Evolutionary conservation across 2,329 filamentous ascomycete species (phyloP), one percentile per base, ranked within the genome.

Genomic region (Helminthosporium solani): DNA sequence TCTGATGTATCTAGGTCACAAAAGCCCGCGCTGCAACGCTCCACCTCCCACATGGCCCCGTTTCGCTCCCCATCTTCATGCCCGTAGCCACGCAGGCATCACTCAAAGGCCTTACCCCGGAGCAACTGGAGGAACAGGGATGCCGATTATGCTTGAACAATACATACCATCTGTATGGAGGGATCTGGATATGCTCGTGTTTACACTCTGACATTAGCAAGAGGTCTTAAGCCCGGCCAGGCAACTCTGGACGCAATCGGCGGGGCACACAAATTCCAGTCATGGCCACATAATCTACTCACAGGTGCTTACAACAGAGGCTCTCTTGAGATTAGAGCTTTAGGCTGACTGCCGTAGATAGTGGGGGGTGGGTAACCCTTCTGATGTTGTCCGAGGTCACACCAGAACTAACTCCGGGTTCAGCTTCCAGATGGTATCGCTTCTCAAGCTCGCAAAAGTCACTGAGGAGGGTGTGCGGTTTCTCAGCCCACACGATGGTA

Each of bases 391-490:
- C 33, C 42, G 52, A 33, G 23, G 55, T 46, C 33, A 42, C 23
- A 33, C 47, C 33, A 35, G 44, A 49, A 56, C 66, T 70, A 64
- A 71, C 56, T 34, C 52, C 30, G 31, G 37, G 28, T 42, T 47
- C 68, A 96, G 92, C 49, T 99, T 99, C 71, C 94, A 99, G 71
- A 99, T 99, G 94, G 95, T 99, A 44, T 96, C 90, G 51, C 78
- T 99, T 27, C 82, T 99, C 41, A 88, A 96, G 67, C 83, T 99
- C 42, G 94, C 94, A 42, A 91, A 87, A 53, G 85, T 99, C 50
- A 97, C 94, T 0, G 95, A 99, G 70, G 87, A 96, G 71, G 94
- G 94, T 42, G 95, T 99, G 7, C 85, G 88, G 41, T 99, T 99
- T 66, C 79, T 96, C n/a, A 95, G 88, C 58, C 95, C 94, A 0